phyloP scores from a whole-genome alignment of 345 rosid genomes.

The Sonneratia caseolaris region DNA sequence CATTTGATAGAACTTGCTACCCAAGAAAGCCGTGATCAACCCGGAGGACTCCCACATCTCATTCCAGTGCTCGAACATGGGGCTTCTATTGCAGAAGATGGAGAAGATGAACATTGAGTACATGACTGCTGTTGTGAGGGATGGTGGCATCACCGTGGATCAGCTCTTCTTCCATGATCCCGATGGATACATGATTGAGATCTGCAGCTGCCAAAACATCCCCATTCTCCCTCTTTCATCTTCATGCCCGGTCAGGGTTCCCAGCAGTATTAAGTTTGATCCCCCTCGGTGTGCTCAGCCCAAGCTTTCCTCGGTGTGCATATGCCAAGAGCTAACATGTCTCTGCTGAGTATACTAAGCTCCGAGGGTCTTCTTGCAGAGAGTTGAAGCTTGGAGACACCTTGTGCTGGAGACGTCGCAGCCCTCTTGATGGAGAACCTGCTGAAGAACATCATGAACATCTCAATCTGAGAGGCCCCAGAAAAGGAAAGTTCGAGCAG shows the following conservation, averaged over 20 bases:
- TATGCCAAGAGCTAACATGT: neutral
- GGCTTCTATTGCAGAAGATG: slow-evolving; percentile 15
- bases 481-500: neutral
- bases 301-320: neutral
- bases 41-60: slow-evolving; percentile 49
- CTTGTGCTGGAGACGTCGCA: slow-evolving; percentile 24
- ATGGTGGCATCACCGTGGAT: slow-evolving; percentile 38
- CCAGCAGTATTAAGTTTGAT: slow-evolving; percentile 12
- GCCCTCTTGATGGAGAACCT: slow-evolving; percentile 46
- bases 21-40: slow-evolving; percentile 27
- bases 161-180: slow-evolving; percentile 52
- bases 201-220: slow-evolving; percentile 31
- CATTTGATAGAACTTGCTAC: slow-evolving; percentile 27
- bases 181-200: slow-evolving; percentile 35
- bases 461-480: slow-evolving; percentile 22
- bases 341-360: neutral
- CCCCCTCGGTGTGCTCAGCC: slow-evolving; percentile 7
- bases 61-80: slow-evolving; percentile 34
- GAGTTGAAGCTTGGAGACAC: slow-evolving; percentile 12
- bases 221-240: slow-evolving; percentile 33
- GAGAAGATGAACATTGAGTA: slow-evolving; percentile 27
- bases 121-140: slow-evolving; percentile 30
- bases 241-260: slow-evolving; percentile 19
- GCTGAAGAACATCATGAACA: slow-evolving; percentile 28
- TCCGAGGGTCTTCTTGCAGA: neutral